Conservation (phyloP, 176 grass and related monocot genomes). For the Triticum timopheevii region DNA sequence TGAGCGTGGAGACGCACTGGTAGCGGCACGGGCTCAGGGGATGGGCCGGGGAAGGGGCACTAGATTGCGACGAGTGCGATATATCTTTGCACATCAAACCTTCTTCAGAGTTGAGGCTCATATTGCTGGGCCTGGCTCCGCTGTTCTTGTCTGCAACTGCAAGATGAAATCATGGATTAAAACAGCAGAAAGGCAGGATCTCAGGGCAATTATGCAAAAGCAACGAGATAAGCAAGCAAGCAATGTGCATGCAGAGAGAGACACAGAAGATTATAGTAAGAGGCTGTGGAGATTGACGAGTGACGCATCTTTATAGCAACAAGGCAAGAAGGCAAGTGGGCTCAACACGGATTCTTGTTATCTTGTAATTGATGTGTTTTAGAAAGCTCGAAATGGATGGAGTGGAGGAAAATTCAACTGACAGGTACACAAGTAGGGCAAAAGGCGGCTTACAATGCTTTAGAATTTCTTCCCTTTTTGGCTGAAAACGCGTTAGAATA, state of each 20-base stretch:
- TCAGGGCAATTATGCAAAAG: not conserved
- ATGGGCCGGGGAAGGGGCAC: conserved; percentile 9
- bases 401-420: conserved; percentile 11
- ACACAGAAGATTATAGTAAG: conserved; percentile 6
- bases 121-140: not conserved
- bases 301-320: not conserved
- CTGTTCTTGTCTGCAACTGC: not conserved
- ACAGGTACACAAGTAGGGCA: conserved; percentile 23
- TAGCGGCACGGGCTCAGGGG: conserved; percentile 5
- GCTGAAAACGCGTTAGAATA: not conserved
- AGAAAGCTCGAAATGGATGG: conserved; percentile 18
- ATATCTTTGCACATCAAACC: conserved; percentile 4
- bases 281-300: conserved; percentile 1
- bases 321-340: not conserved
- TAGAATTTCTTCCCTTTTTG: not conserved
- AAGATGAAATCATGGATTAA: conserved; percentile 20
- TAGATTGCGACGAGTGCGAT: conserved; percentile 25
- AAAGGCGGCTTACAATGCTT: conserved; percentile 33
- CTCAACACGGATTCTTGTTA: not conserved
- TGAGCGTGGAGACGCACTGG: conserved; percentile 53
- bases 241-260: conserved; percentile 10
- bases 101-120: not conserved
- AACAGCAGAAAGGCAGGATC: not conserved
- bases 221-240: conserved; percentile 21
- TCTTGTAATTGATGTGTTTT: not conserved